Percentiles rank a stretch among this genome's conserved stretches.
Conservation (phyloP, 805 yeast genomes). For the Metschnikowia koreensis region DNA sequence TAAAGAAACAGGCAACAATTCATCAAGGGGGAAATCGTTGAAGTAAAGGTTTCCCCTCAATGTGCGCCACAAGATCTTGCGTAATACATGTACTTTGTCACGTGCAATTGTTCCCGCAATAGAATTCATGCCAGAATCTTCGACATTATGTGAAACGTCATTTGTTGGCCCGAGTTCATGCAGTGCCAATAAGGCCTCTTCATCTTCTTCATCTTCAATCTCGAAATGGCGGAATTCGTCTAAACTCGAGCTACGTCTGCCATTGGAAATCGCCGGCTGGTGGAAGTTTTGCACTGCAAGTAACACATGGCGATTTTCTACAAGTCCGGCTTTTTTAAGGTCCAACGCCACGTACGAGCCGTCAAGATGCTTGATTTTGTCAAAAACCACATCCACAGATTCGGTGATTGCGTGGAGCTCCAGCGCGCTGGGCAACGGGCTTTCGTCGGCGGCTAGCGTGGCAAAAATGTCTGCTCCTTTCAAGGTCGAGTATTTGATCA, state of each 20-base stretch:
- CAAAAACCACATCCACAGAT: conserved; percentile 25
- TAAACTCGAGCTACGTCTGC: background rate
- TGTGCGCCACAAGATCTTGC: conserved; percentile 44
- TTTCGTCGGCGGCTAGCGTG: conserved; percentile 50
- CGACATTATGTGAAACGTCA: conserved; percentile 21
- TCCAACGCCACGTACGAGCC: conserved; percentile 30
- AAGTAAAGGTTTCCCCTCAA: conserved; percentile 42
- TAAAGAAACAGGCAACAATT: conserved; percentile 11
- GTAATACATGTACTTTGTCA: conserved; percentile 35
- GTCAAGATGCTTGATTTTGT: conserved; percentile 37
- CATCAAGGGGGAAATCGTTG: conserved; percentile 36
- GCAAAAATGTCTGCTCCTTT: conserved; percentile 26
- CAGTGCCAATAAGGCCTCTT: conserved; percentile 27
- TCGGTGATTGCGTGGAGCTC: conserved; percentile 35
- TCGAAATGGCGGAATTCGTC: conserved; percentile 22
- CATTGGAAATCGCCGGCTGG: conserved; percentile 17
- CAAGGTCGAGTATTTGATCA: conserved; percentile 31
- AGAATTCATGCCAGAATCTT: conserved; percentile 27
- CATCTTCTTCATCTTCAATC: conserved; percentile 24
- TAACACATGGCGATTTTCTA: conserved; percentile 39
- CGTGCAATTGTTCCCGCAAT: conserved; percentile 37
- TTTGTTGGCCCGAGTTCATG: conserved; percentile 19
- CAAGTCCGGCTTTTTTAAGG: conserved; percentile 20
- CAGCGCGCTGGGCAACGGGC: conserved; percentile 29
- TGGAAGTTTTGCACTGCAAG: conserved; percentile 35